Percentiles rank a stretch among this genome's conserved stretches.
phyloP scores from a whole-genome alignment of 78 protist species.

The Bigelowiella natans region DNA sequence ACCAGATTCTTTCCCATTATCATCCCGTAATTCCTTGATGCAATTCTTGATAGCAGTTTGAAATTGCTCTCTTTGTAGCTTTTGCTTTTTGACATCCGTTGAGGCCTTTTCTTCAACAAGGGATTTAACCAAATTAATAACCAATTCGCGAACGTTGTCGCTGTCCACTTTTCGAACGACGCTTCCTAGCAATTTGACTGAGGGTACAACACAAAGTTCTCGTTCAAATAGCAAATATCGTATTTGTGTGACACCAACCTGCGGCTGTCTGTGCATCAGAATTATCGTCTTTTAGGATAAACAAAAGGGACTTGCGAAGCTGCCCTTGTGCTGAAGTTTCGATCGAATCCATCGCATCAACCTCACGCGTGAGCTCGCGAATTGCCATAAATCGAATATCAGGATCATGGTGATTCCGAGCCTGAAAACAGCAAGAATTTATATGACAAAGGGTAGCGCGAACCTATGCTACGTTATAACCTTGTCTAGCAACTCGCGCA shows the following conservation, averaged over 20 bases:
- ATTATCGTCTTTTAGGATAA: not conserved
- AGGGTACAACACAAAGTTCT: too few species aligned
- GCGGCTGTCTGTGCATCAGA: not conserved
- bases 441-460: too few species aligned
- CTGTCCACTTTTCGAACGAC: not conserved
- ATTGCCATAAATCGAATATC: not conserved
- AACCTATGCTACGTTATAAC: too few species aligned
- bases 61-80: not conserved
- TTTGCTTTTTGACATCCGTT: not conserved
- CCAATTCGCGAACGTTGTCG: not conserved
- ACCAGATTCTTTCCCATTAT: not conserved
- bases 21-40: not conserved
- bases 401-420: not conserved
- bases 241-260: too few species aligned
- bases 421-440: not conserved
- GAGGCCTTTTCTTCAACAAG: not conserved
- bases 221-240: too few species aligned
- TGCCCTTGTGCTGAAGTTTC: not conserved
- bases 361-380: not conserved
- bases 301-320: not conserved
- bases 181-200: not conserved
- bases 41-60: not conserved
- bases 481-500: too few species aligned
- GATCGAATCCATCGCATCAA: not conserved
- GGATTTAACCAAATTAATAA: not conserved